Base-by-base conservation (phyloP, 306 rosid genomes). In the Vigna reflexopilosa region DNA sequence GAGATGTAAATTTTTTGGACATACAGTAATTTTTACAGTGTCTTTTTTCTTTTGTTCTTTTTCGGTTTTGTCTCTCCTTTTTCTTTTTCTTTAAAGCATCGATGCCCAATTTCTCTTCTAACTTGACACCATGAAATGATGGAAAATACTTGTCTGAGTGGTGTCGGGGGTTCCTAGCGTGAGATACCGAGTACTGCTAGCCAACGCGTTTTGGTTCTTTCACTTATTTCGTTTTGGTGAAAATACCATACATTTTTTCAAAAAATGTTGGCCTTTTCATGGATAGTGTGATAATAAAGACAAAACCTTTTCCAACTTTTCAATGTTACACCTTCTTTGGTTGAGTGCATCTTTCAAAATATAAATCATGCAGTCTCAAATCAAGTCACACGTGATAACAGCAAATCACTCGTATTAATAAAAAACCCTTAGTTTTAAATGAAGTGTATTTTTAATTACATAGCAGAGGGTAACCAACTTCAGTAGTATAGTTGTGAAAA, bases 1-100 rank as follows among this genome's bases (percentile, higher is more conserved):
- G 59, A 66, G 61, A 19, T 72, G 77, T 84, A 84, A 72, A 78
- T 74, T 75, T 74, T 75, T 74, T 75, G 77, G 76, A 75, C 48
- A 34, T 78, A 78, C 58, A 47, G 72, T n/a, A 73, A 77, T 66
- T 71, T n/a, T 75, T 64, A 28, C 24, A 63, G 22, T 73, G 20
- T 61, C 48, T 28, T 24, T 17, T 62, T 42, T 69, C 52, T 61
- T 20, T 42, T 74, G 59, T 78, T 73, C 36, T 70, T 74, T 42
- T 32, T 44, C 7, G 3, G 26, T 20, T 4, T 59, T 67, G 19
- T 78, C 45, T 47, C 20, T 70, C 20, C 63, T 78, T 62, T 68
- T 8, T 26, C 28, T 26, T 26, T 30, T 30, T 30, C 22, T 59
- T 5, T 38, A 28, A 26, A 34, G 61, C 73, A 67, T 81, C 10